phyloP scores from a whole-genome alignment of 1,139 yeast genomes.

The Entelexis paramagnoliae region DNA sequence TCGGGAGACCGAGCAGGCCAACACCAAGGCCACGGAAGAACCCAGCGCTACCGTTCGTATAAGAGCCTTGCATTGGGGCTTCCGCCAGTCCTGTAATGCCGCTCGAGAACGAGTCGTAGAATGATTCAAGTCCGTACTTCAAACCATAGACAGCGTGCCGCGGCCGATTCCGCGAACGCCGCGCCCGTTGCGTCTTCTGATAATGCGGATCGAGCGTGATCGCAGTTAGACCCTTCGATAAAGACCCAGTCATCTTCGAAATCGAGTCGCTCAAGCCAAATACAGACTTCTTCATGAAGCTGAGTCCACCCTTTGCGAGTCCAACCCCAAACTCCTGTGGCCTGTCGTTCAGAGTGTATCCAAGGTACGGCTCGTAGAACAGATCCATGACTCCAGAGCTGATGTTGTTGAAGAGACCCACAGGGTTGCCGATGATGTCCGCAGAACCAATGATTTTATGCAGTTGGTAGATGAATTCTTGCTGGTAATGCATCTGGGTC shows the following conservation, averaged over 20 bases:
- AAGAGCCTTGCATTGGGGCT: conserved; percentile 86
- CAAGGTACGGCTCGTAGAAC: conserved; percentile 95
- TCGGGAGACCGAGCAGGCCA: conserved; percentile 90
- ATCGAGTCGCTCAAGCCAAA: conserved; percentile 91
- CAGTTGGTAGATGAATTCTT: conserved; percentile 81
- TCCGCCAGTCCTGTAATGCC: conserved; percentile 85
- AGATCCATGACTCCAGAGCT: conserved; percentile 94
- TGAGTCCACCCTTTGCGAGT: conserved; percentile 87
- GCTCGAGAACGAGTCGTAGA: conserved; percentile 74
- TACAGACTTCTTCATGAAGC: conserved; percentile 87
- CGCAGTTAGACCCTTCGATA: conserved; percentile 87
- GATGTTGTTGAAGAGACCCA: conserved; percentile 83
- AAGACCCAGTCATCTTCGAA: conserved; percentile 83
- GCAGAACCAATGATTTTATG: conserved; percentile 94
- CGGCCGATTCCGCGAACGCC: conserved; percentile 67
- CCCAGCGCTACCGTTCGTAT: conserved; percentile 75
- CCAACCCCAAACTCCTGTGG: conserved; percentile 96
- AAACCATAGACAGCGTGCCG: conserved; percentile 84
- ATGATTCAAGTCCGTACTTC: conserved; percentile 78
- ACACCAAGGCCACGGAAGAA: conserved; percentile 89
- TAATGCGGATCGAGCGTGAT: conserved; percentile 80
- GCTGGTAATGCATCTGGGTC: conserved; percentile 78
- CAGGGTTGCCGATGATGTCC: conserved; percentile 93
- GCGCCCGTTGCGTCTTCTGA: conserved; percentile 69
- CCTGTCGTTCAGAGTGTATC: conserved; percentile 83